Conservation (phyloP, 1,139 yeast genomes). For the Yamadazyma diospyri region DNA sequence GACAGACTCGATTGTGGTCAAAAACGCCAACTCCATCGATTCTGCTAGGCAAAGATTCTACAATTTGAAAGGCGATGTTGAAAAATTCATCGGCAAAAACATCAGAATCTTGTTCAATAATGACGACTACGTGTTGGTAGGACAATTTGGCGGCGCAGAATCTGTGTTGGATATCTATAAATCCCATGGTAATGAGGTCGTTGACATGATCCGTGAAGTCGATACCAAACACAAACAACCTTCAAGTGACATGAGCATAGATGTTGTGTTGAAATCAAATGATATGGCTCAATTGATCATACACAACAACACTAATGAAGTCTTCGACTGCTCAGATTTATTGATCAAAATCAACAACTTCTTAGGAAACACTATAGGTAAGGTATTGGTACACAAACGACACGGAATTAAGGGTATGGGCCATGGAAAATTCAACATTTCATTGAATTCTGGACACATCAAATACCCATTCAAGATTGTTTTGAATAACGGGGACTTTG, state of each 20-base stretch:
- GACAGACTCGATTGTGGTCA: slow-evolving; percentile 21
- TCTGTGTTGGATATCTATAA: slow-evolving; percentile 7
- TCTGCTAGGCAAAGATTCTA: slow-evolving; percentile 29
- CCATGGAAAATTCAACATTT: slow-evolving; percentile 32
- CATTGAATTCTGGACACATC: slow-evolving; percentile 30
- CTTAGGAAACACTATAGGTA: slow-evolving; percentile 25
- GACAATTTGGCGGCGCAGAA: slow-evolving; percentile 15
- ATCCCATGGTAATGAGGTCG: neutral
- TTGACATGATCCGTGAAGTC: neutral
- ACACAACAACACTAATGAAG: slow-evolving; percentile 24
- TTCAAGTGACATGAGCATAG: too few species aligned
- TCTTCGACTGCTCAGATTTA: slow-evolving; percentile 31
- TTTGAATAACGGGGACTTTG: slow-evolving; percentile 21
- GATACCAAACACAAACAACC: too few species aligned
- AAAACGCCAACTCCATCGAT: slow-evolving; percentile 25
- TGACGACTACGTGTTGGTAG: slow-evolving; percentile 21
- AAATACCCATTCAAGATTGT: slow-evolving; percentile 32
- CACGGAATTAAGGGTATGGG: slow-evolving; percentile 33
- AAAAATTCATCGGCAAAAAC: slow-evolving; percentile 15
- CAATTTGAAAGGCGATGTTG: slow-evolving; percentile 24
- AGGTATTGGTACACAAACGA: slow-evolving; percentile 27
- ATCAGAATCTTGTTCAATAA: slow-evolving; percentile 21
- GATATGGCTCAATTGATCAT: slow-evolving; percentile 31
- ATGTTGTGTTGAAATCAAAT: slow-evolving; percentile 29
- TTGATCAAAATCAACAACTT: slow-evolving; percentile 30